Conservation (phyloP, 2,329 filamentous ascomycete genomes). For the Sclerotinia subarctica region DNA sequence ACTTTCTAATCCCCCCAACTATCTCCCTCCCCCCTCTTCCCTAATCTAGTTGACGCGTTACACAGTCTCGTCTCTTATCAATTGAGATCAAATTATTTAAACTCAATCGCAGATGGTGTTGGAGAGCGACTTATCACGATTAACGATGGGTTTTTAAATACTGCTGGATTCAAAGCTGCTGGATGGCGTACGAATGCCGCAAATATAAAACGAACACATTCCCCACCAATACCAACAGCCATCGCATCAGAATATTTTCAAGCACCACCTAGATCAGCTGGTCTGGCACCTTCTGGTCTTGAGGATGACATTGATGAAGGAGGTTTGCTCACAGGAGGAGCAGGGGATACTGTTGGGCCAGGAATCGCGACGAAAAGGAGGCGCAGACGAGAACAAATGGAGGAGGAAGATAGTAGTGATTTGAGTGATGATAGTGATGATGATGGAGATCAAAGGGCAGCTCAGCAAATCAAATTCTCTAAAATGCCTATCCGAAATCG, state of each 20-base stretch:
- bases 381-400: constrained; percentile 65
- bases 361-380: constrained; percentile 65
- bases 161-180: constrained; percentile 75
- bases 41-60: constrained; percentile 10
- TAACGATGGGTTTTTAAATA: constrained; percentile 75
- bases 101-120: constrained; percentile 77
- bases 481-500: constrained; percentile 90
- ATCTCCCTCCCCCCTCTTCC: not conserved
- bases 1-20: not conserved
- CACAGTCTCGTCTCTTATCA: constrained; percentile 76
- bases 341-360: constrained; percentile 65
- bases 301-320: constrained; percentile 66
- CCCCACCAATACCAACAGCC: constrained; percentile 79
- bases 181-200: constrained; percentile 74
- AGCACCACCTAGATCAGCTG: constrained; percentile 59
- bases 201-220: constrained; percentile 79
- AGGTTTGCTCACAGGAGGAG: constrained; percentile 63
- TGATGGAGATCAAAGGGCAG: constrained; percentile 67
- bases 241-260: constrained; percentile 83
- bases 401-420: constrained; percentile 80
- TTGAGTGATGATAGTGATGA: constrained; percentile 82
- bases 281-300: constrained; percentile 53
- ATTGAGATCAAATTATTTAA: constrained; percentile 75
- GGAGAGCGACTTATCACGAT: constrained; percentile 81
- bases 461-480: constrained; percentile 89